Conservation (phyloP, 139 green algal species). For the Closterium sp. region DNA sequence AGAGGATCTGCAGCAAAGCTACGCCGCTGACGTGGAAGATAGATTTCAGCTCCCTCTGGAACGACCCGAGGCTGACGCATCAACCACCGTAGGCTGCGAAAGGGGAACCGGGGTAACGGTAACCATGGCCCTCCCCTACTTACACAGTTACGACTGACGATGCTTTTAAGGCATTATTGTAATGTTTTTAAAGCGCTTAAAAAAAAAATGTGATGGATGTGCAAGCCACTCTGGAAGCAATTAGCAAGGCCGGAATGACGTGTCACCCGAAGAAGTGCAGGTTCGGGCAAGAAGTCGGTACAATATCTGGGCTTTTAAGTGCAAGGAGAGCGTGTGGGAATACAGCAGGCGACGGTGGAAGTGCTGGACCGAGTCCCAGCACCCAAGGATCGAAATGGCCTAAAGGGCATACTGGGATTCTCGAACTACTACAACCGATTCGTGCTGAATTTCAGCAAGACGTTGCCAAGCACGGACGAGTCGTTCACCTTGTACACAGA, state of each 20-base stretch:
- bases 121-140: too few relatives aligned
- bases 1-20: too few relatives aligned
- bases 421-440: not conserved
- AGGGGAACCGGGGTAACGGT: too few relatives aligned
- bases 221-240: not conserved
- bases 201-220: not conserved
- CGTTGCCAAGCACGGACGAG: too few relatives aligned
- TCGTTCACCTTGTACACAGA: too few relatives aligned
- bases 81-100: too few relatives aligned
- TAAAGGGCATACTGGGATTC: not conserved
- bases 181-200: too few relatives aligned
- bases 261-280: not conserved
- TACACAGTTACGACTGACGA: too few relatives aligned
- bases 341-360: not conserved
- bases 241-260: not conserved
- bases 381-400: not conserved
- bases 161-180: too few relatives aligned
- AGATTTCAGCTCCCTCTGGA: too few relatives aligned
- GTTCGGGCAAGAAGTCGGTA: not conserved
- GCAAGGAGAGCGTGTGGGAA: not conserved
- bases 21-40: too few relatives aligned
- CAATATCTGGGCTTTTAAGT: not conserved
- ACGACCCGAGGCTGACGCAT: too few relatives aligned
- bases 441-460: not conserved
- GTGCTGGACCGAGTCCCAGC: not conserved